Evolutionary conservation across 495 filamentous ascomycete species (phyloP).

Genomic region (Neurospora sp.): DNA sequence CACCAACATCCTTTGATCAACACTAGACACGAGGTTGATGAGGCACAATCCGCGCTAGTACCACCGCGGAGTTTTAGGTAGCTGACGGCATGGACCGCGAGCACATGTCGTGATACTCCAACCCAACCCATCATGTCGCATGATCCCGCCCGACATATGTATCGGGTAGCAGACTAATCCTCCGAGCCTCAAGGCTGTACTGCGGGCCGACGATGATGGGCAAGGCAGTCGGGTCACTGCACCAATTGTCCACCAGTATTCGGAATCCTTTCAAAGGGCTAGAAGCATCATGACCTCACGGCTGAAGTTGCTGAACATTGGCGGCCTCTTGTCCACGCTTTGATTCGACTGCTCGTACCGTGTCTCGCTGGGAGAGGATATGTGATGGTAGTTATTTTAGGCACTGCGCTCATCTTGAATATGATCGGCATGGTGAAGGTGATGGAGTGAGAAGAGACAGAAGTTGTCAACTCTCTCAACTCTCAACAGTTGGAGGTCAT

Average conservation of each 20-base stretch:
- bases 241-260: neutral
- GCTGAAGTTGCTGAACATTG: neutral
- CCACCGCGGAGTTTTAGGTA: neutral
- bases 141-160: neutral
- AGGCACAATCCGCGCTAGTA: neutral
- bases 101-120: neutral
- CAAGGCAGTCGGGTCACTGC: neutral
- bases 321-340: neutral
- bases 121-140: neutral
- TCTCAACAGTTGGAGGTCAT: neutral
- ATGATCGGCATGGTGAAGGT: neutral
- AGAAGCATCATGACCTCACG: neutral
- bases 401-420: neutral
- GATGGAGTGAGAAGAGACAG: neutral
- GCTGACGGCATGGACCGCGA: neutral
- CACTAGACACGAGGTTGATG: neutral
- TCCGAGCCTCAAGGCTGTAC: neutral
- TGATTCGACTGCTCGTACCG: neutral
- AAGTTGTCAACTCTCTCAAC: neutral
- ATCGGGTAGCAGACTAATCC: neutral
- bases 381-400: neutral
- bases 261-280: neutral
- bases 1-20: neutral
- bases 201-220: neutral
- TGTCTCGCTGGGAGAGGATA: neutral